Conservation (phyloP, 2,329 filamentous ascomycete species). For the Stylonectria norvegica region DNA sequence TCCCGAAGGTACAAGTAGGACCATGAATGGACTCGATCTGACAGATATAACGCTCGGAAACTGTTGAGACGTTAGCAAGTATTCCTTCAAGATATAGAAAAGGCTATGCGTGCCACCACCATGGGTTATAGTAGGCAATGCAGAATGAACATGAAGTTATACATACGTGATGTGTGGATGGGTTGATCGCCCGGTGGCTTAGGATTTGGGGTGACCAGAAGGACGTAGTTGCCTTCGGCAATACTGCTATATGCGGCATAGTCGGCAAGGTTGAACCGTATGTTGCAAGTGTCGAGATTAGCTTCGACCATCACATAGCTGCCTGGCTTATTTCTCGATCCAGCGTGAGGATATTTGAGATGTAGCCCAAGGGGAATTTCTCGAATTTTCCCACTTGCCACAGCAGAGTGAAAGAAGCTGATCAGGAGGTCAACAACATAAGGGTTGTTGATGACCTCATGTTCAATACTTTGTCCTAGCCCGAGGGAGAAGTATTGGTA, state of each 20-base stretch:
- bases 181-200: too few species aligned
- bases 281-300: conserved; percentile 11
- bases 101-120: too few species aligned
- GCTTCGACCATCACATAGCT: conserved; percentile 9
- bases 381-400: conserved; percentile 38
- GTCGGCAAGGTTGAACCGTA: conserved; percentile 13
- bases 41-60: conserved; percentile 17
- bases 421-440: conserved; percentile 81
- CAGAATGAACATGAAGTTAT: too few species aligned
- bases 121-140: too few species aligned
- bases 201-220: conserved; percentile 8
- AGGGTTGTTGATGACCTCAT: conserved; percentile 76
- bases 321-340: neutral
- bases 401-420: conserved; percentile 71
- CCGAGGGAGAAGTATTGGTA: conserved; percentile 88
- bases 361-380: conserved; percentile 43
- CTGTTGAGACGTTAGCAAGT: conserved; percentile 8
- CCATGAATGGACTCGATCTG: conserved; percentile 9
- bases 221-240: conserved; percentile 15
- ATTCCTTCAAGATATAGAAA: too few species aligned
- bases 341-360: conserved; percentile 31
- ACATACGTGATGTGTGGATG: too few species aligned
- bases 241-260: conserved; percentile 15
- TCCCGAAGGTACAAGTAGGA: conserved; percentile 10
- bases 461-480: conserved; percentile 79